Evolutionary conservation across 176 grass and related monocot genomes (phyloP), one percentile per base, ranked within the genome.

Genomic region (Elaeis guineensis): DNA sequence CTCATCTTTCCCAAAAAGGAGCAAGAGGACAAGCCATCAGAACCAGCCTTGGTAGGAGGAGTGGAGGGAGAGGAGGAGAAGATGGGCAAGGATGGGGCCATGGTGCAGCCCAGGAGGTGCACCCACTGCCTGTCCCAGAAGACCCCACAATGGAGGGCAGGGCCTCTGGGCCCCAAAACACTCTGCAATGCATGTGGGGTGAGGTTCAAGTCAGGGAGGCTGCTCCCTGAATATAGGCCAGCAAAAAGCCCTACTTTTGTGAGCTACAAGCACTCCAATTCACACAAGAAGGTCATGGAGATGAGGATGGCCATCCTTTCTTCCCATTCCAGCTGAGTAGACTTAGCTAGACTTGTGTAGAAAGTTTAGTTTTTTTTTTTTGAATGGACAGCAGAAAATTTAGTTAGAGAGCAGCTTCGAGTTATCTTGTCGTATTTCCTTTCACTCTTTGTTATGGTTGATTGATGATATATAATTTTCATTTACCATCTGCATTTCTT

Each of bases 211-310:
- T 73, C 87, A 32, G 84, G 77, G 49, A 86, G 93, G 67, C 71
- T 98, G 69, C 80, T 92, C 16, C 93, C 93, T 0, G 93, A 98
- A 73, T 98, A 98, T 67, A 78, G 93, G 21, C 93, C 93, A 0
- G 93, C 82, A 60, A 98, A 98, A 60, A 98, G 93, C 73, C 87
- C 93, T 9, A 92, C 93, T 63, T 98, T 83, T 25, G 81, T 85
- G 71, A 92, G 70, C 58, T 72, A 65, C 69, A 76, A 88, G 76
- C 92, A 97, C 82, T 97, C 92, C 50, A 97, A 97, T 57, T 97
- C 87, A n/a, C 92, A 97, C 72, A 90, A 87, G 80, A 97, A 97
- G 72, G 92, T 97, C 21, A 69, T 97, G 92, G 84, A 91, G 75
- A 68, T 97, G 92, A 88, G 92, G 78, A 58, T 50, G 9, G 72